These are phyloP conservation scores for Leptographium galeiforme DNA, from an alignment of 2,329 filamentous ascomycete genomes.

Conservation along the genomic window DNA sequence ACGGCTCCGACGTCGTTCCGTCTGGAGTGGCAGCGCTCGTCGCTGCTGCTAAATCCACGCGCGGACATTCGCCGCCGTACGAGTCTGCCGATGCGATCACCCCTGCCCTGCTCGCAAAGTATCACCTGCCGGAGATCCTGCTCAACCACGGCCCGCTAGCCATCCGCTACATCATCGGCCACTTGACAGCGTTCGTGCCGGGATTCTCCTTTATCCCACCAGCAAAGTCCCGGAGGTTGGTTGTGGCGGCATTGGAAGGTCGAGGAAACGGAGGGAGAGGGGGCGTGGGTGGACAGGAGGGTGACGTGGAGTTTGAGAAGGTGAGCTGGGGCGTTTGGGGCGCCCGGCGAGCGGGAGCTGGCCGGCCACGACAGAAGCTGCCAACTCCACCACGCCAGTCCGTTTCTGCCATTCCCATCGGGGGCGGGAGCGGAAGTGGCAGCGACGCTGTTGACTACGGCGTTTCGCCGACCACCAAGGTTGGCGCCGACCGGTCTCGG, in stretches of 20 bases:
- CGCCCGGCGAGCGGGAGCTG: constrained; percentile 46
- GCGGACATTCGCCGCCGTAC: constrained; percentile 32
- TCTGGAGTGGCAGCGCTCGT: constrained; percentile 4
- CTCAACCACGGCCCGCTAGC: constrained; percentile 80
- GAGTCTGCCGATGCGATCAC: constrained; percentile 78
- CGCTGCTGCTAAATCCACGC: constrained; percentile 1
- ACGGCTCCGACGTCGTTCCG: neutral
- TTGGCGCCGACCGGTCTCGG: constrained; percentile 27
- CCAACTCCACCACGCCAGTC: constrained; percentile 23
- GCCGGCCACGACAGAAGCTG: constrained; percentile 19
- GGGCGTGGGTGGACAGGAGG: constrained; percentile 39
- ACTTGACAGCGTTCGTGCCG: constrained; percentile 83
- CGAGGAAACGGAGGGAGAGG: constrained; percentile 46
- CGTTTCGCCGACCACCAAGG: neutral
- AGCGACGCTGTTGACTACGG: constrained; percentile 2
- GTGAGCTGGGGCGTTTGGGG: constrained; percentile 97
- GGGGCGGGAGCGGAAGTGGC: constrained; percentile 15
- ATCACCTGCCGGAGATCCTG: constrained; percentile 83
- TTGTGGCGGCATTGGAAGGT: constrained; percentile 84
- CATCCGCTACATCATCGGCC: constrained; percentile 90
- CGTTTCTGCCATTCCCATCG: constrained; percentile 43
- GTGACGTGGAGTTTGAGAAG: constrained; percentile 79
- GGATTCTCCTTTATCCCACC: constrained; percentile 83
- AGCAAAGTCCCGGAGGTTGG: constrained; percentile 77
- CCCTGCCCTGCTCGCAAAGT: constrained; percentile 69